Conservation (phyloP, 352 stramenopile genomes). For the Aphanomyces astaci region DNA sequence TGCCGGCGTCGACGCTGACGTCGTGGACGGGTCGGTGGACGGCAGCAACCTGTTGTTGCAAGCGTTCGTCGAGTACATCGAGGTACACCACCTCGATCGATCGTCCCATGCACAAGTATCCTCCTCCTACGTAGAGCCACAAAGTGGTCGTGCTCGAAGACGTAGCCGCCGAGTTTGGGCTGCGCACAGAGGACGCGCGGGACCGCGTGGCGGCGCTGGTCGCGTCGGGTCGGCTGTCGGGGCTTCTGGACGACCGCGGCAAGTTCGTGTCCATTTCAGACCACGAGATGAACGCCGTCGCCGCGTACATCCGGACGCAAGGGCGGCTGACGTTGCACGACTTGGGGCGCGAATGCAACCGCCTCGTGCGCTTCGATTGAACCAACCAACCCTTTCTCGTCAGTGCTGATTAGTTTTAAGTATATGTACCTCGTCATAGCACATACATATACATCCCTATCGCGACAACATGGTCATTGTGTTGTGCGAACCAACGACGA, state of each 20-base stretch:
- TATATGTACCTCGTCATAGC: background rate
- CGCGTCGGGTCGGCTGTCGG: constrained; percentile 45
- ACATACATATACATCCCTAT: too few relatives aligned
- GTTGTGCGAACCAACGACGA: too few relatives aligned
- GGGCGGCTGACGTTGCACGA: constrained; percentile 54
- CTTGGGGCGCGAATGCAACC: constrained; percentile 71
- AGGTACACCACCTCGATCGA: constrained; percentile 25
- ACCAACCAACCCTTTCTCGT: too few relatives aligned
- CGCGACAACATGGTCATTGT: too few relatives aligned
- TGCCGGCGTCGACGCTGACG: constrained; percentile 26
- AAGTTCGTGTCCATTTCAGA: constrained; percentile 80
- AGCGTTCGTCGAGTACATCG: constrained; percentile 66
- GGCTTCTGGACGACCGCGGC: constrained; percentile 67
- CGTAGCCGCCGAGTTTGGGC: constrained; percentile 50
- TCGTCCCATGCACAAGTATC: background rate
- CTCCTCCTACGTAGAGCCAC: constrained; percentile 29
- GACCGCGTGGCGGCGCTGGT: constrained; percentile 53
- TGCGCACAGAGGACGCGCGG: constrained; percentile 60
- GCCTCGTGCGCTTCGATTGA: constrained; percentile 37
- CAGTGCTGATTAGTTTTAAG: background rate
- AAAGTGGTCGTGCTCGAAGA: constrained; percentile 76
- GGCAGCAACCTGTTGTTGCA: constrained; percentile 57
- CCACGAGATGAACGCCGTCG: constrained; percentile 67
- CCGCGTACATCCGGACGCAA: constrained; percentile 56
- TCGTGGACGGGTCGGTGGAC: constrained; percentile 40